Conservation (phyloP, 2,329 filamentous ascomycete species). For the Arachnopeziza araneosa region DNA sequence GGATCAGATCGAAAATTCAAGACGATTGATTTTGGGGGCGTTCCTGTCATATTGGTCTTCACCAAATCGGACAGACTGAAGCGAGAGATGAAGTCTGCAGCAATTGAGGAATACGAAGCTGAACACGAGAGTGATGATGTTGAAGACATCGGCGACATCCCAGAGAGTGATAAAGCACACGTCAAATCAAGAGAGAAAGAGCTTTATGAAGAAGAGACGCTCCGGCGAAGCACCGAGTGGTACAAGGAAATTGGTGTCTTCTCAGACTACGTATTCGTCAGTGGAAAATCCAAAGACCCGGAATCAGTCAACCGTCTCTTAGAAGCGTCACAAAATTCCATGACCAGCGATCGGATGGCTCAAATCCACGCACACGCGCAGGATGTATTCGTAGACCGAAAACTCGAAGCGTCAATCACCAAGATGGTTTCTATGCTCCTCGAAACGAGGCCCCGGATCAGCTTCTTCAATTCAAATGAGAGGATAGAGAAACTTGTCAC, state of each 20-base stretch:
- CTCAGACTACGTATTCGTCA: constrained; percentile 2
- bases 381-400: constrained; percentile 2
- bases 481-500: constrained; percentile 2
- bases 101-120: constrained; percentile 2
- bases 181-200: constrained; percentile 1
- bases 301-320: background rate
- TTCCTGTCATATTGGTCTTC: constrained; percentile 1
- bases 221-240: background rate
- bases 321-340: background rate
- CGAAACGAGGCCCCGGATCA: background rate
- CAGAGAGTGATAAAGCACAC: background rate
- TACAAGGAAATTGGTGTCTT: constrained; percentile 2
- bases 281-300: background rate
- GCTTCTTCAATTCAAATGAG: constrained; percentile 1
- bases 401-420: constrained; percentile 1
- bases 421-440: background rate
- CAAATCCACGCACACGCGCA: background rate
- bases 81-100: constrained; percentile 2
- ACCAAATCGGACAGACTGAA: constrained; percentile 1
- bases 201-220: constrained; percentile 2
- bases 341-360: constrained; percentile 1
- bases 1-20: constrained; percentile 1
- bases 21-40: background rate
- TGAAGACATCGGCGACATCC: constrained; percentile 3
- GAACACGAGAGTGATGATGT: background rate